Evolutionary conservation across 352 stramenopile genomes (phyloP), one percentile per base, ranked within the genome.

Genomic region (Globisporangium splendens): DNA sequence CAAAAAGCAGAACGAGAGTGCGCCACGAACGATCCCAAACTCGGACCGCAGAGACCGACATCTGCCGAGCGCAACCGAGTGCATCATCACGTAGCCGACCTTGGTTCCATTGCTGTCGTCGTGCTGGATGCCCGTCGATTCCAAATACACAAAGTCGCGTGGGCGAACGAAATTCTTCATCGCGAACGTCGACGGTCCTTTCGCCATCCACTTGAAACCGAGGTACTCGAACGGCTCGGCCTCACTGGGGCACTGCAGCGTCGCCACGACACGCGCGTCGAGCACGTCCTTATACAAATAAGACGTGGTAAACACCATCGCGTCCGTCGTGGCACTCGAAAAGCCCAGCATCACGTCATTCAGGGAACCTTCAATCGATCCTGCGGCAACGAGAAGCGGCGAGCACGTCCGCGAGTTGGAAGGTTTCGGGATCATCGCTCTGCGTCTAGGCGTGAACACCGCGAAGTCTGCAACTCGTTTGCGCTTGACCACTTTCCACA

Each of bases 1-100:
- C 11, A 77, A 43, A 42, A 68, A 63, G 39, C 66, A 69, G 47
- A 74, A 73, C 39, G 69, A 77, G 5, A 77, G 54, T 46, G 59
- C 55, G 31, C 59, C 69, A 7, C 69, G 69, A 13, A 77, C 66
- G 51, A 77, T 62, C 15, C 54, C 57, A n/a, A 56, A 60, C 20
- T 65, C 50, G 0, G 52, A 10, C 10, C 48, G 59, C 5, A 77
- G 28, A 1, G 63, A 52, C 0, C 57, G 60, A 24, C 56, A 68
- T n/a, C 41, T 44, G 14, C 59, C 31, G 17, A 79, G 49, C 15
- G 71, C 65, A n/a, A 79, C 56, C 39, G 70, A 76, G 60, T 79
- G 70, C 55, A 73, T 56, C 21, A 76, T 54, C 46, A 72, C 44
- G 54, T 64, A 64, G 33, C 68, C 68, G 22, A 75, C 56, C 24